Percentiles rank a stretch among this genome's conserved stretches.
Conservation (phyloP, 768 basidiomycete species). For the Tylopilus rubrobrunneus region DNA sequence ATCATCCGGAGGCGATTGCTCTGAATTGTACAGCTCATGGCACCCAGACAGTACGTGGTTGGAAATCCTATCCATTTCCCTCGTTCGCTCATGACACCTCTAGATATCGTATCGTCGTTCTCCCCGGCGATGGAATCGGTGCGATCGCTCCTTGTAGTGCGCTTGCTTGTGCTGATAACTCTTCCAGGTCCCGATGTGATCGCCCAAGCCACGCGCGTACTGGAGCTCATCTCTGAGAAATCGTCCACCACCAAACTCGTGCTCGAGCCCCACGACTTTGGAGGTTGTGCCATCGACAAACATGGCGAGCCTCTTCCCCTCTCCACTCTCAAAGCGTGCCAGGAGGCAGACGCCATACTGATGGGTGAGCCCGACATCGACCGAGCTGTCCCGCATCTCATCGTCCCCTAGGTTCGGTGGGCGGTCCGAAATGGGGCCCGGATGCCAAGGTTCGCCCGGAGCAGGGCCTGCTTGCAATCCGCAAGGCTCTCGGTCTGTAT, state of each 20-base stretch:
- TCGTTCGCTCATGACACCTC: constrained; percentile 2
- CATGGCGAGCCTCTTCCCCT: constrained; percentile 81
- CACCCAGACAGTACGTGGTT: constrained; percentile 41
- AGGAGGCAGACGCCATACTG: constrained; percentile 91
- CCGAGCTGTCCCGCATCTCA: neutral
- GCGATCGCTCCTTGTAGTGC: constrained; percentile 12
- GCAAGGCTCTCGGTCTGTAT: constrained; percentile 92
- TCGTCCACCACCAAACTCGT: constrained; percentile 65
- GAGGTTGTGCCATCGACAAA: constrained; percentile 90
- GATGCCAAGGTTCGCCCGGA: constrained; percentile 87
- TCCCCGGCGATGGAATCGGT: constrained; percentile 99
- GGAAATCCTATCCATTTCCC: neutral
- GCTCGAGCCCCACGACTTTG: constrained; percentile 77
- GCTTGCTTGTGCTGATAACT: neutral
- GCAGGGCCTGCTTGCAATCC: constrained; percentile 79
- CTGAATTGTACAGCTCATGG: constrained; percentile 27
- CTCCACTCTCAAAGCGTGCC: constrained; percentile 82
- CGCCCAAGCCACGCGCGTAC: constrained; percentile 77
- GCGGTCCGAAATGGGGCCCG: constrained; percentile 99
- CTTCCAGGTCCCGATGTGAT: constrained; percentile 84
- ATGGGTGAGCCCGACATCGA: constrained; percentile 63
- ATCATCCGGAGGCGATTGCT: neutral
- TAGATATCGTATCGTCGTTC: constrained; percentile 84
- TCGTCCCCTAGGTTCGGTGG: constrained; percentile 74
- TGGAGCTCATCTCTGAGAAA: constrained; percentile 63